These are phyloP conservation scores for Rhodotorula sp. DNA, from an alignment of 1,284 basidiomycete genomes.

Conservation along the genomic window DNA sequence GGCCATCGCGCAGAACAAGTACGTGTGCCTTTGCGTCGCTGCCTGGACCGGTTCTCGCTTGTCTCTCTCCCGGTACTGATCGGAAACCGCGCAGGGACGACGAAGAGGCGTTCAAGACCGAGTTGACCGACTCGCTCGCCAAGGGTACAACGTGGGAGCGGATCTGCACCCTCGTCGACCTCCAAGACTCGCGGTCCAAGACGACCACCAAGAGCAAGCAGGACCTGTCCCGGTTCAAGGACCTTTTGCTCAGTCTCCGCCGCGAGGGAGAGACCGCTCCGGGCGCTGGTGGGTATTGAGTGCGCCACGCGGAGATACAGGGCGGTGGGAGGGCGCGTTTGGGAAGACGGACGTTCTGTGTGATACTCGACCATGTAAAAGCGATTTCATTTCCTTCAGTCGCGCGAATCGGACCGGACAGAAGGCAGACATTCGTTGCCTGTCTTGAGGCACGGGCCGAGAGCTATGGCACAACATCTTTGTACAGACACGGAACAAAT, in stretches of 20 bases:
- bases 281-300: conserved; percentile 81
- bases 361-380: too few species aligned
- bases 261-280: conserved; percentile 86
- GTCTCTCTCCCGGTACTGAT: not conserved
- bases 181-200: conserved; percentile 94
- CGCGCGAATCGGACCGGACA: too few species aligned
- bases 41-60: not conserved
- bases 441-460: too few species aligned
- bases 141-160: conserved; percentile 95
- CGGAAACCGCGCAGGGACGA: conserved; percentile 62
- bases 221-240: conserved; percentile 86
- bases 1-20: conserved; percentile 96
- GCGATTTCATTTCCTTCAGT: too few species aligned
- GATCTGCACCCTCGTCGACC: conserved; percentile 79
- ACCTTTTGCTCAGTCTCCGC: conserved; percentile 78
- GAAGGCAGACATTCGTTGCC: too few species aligned
- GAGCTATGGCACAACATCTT: too few species aligned
- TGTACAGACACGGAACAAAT: too few species aligned
- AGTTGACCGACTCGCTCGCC: conserved; percentile 72
- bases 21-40: conserved; percentile 47
- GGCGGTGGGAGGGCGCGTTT: too few species aligned
- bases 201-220: conserved; percentile 88
- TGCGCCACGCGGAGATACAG: not conserved
- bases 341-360: too few species aligned
- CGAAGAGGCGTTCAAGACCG: conserved; percentile 76